Evolutionary conservation across 805 yeast species (phyloP), one percentile per base, ranked within the genome.

Genomic region (Myxozyma kluyveri): DNA sequence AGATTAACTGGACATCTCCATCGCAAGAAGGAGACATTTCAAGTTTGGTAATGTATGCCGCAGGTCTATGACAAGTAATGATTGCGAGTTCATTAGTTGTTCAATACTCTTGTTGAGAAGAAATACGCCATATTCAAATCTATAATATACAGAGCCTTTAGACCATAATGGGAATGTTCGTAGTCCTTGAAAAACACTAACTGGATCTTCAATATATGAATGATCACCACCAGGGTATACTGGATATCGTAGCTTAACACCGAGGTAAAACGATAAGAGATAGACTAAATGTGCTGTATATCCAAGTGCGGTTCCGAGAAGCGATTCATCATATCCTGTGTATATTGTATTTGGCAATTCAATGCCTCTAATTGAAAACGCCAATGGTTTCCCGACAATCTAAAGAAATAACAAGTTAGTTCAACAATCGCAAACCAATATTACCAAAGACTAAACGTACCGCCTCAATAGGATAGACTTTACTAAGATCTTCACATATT

Each of bases 101-200:
- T 78, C 79, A 36, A 79, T 67, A 59, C 78, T 69, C 55, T 75
- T 75, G 49, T 72, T 69, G 37, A 80, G 64, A 22, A 80, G 63
- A 29, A 70, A 69, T 18, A 78, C 63, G 1, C 75, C 83, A 62
- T 76, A 79, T 51, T 80, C 79, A 45, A 78, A 78, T 27, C 80
- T 65, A 52, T 75, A 70, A 23, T 69, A 66, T 14, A 69, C 56
- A 7, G 68, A 73, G 9, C 75, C 78, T 17, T 72, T 70, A n/a
- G 77, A 68, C 73, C 79, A 78, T 39, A 79, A 60, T 3, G 83
- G 83, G 57, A 76, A 78, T 27, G 65, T 58, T 9, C 68, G 60
- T 38, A 67, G 68, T 14, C 69, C 75, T 55, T 64, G 70, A 23
- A 74, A 66, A 18, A 65, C 63, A 31, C 78, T 71, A 14, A 79